Evolutionary conservation across 176 grass and related monocot species (phyloP).

Genomic region (Carex littledalei): DNA sequence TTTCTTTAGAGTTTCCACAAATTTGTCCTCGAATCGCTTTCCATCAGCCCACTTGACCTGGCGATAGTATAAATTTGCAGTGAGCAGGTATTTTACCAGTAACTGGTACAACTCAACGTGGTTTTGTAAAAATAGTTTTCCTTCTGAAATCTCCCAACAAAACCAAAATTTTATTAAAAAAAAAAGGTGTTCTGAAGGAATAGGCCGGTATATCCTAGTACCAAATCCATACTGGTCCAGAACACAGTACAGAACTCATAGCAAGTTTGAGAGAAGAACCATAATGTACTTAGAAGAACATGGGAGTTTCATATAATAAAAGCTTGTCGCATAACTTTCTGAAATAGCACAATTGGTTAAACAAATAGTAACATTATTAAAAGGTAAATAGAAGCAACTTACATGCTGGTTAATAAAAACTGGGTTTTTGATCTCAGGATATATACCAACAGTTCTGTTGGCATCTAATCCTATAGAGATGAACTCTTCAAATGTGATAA

Average conservation of each 20-base stretch:
- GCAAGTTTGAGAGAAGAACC: neutral
- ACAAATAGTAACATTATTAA: neutral
- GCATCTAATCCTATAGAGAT: conserved; percentile 81
- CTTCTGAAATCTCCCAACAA: neutral
- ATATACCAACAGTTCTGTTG: conserved; percentile 81
- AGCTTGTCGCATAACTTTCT: neutral
- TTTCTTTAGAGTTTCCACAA: conserved; percentile 68
- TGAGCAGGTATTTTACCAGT: neutral
- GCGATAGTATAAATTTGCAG: conserved; percentile 9
- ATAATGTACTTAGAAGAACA: neutral
- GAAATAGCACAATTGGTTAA: neutral
- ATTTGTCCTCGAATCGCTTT: conserved; percentile 89
- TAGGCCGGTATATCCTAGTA: neutral
- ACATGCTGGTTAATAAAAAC: conserved; percentile 96
- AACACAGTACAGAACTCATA: neutral
- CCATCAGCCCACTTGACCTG: conserved; percentile 87
- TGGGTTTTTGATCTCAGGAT: conserved; percentile 94
- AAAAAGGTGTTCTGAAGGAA: neutral
- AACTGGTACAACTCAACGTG: neutral
- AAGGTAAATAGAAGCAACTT: conserved; percentile 5
- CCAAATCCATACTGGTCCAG: neutral
- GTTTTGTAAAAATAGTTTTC: neutral
- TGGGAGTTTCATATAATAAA: neutral
- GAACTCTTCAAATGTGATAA: conserved; percentile 96
- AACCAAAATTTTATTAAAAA: neutral